Evolutionary conservation across 1,284 basidiomycete species (phyloP).

Genomic region (Ustilago bromivora): DNA sequence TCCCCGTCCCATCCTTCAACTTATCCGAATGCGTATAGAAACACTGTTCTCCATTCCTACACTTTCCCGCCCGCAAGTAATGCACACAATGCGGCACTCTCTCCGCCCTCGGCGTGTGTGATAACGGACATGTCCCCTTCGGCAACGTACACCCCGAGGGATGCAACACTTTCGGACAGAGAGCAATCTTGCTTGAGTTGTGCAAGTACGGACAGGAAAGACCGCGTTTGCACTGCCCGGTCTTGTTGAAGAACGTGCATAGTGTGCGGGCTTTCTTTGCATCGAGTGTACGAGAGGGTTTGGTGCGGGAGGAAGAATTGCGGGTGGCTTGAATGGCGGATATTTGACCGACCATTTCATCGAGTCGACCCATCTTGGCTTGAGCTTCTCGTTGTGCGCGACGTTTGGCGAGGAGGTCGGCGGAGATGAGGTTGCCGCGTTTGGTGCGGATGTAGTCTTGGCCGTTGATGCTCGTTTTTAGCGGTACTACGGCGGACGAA

Average conservation of each 20-base stretch:
- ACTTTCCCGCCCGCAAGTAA: constrained; percentile 51
- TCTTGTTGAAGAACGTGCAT: constrained; percentile 61
- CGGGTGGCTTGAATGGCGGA: constrained; percentile 51
- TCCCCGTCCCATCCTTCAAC: constrained; percentile 17
- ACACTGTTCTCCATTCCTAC: constrained; percentile 63
- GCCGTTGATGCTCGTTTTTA: constrained; percentile 69
- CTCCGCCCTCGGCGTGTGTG: constrained; percentile 54
- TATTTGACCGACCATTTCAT: constrained; percentile 53
- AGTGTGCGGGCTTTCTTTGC: constrained; percentile 39
- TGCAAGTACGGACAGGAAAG: constrained; percentile 64
- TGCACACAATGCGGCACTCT: constrained; percentile 67
- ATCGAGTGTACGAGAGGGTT: constrained; percentile 20
- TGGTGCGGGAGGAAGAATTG: constrained; percentile 14
- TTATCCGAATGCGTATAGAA: constrained; percentile 57
- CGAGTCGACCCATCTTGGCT: constrained; percentile 54
- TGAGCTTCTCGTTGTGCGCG: constrained; percentile 48
- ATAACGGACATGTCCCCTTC: constrained; percentile 61
- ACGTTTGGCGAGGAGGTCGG: constrained; percentile 59
- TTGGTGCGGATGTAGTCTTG: constrained; percentile 70
- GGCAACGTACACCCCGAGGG: constrained; percentile 58
- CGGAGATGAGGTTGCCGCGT: constrained; percentile 71
- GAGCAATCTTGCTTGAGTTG: constrained; percentile 59
- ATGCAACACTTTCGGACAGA: constrained; percentile 64
- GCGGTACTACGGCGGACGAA: constrained; percentile 16
- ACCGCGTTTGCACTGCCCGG: constrained; percentile 64